These are phyloP conservation scores for Colletotrichum sp. DNA, from an alignment of 2,329 filamentous ascomycete genomes.

Conservation along the genomic window DNA sequence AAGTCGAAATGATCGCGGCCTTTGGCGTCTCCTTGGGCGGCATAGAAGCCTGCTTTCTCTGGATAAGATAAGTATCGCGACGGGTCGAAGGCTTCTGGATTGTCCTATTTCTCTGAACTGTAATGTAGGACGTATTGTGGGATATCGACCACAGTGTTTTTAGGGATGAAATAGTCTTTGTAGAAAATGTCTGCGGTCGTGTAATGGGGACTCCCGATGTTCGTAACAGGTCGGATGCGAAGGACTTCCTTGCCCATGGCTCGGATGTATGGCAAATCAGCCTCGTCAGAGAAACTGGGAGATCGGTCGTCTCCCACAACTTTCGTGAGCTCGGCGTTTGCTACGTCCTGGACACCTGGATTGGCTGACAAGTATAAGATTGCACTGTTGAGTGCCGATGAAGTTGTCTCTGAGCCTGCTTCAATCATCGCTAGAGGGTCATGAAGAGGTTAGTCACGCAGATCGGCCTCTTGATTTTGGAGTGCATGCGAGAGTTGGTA, in stretches of 20 bases:
- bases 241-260: slow-evolving; percentile 60
- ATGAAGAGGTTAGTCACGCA: not conserved
- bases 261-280: slow-evolving; percentile 54
- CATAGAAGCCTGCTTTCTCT: not conserved
- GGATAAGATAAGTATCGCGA: not conserved
- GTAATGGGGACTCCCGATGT: slow-evolving; percentile 32
- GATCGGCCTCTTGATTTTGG: not conserved
- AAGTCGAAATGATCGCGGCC: slow-evolving; percentile 40
- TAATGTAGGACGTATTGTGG: not conserved
- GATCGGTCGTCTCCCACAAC: slow-evolving; percentile 52
- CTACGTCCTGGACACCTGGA: not conserved
- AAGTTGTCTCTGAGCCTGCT: not conserved
- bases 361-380: not conserved
- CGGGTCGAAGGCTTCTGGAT: not conserved
- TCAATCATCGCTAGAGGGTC: not conserved
- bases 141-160: not conserved
- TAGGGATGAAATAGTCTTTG: slow-evolving; percentile 1
- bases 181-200: not conserved
- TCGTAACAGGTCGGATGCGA: slow-evolving; percentile 57
- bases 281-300: slow-evolving; percentile 53
- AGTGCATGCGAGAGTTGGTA: not conserved
- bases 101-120: not conserved
- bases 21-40: not conserved
- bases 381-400: not conserved
- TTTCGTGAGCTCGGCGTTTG: not conserved